phyloP scores from a whole-genome alignment of 495 filamentous ascomycete genomes.

The Friedmanniomyces simplex region DNA sequence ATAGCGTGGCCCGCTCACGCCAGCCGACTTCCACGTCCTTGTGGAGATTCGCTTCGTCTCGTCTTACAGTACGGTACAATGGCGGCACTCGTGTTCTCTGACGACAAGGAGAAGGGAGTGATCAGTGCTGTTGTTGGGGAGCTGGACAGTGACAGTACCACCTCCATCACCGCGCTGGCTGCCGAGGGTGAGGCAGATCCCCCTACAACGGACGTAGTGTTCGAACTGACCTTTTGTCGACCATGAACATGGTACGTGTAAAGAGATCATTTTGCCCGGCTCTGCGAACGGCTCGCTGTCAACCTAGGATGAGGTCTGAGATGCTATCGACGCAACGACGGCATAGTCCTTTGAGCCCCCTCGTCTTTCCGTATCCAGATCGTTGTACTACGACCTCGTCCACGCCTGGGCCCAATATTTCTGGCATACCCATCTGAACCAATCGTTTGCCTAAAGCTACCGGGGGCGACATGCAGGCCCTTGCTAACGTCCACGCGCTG shows the following conservation, averaged over 20 bases:
- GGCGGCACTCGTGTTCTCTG: not conserved
- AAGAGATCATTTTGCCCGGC: not conserved
- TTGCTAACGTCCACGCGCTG: not conserved
- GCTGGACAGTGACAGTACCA: not conserved
- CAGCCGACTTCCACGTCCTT: not conserved
- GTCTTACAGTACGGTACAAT: not conserved
- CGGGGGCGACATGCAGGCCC: not conserved
- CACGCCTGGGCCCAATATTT: too few species aligned
- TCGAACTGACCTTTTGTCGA: not conserved
- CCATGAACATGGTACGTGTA: not conserved
- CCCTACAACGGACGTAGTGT: not conserved
- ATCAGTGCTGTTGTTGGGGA: not conserved
- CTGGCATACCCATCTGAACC: too few species aligned
- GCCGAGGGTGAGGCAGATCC: not conserved
- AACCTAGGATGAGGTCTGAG: too few species aligned
- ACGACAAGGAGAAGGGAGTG: not conserved
- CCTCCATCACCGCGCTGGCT: not conserved
- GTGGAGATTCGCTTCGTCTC: not conserved
- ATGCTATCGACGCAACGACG: too few species aligned
- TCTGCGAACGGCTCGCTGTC: not conserved
- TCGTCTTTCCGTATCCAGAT: too few species aligned
- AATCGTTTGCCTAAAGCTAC: too few species aligned
- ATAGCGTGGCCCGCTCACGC: not conserved
- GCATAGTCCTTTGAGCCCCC: too few species aligned
- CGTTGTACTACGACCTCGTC: too few species aligned